These are phyloP conservation scores for Entoloma clypeatum DNA, from an alignment of 1,284 basidiomycete species.

Conservation along the genomic window DNA sequence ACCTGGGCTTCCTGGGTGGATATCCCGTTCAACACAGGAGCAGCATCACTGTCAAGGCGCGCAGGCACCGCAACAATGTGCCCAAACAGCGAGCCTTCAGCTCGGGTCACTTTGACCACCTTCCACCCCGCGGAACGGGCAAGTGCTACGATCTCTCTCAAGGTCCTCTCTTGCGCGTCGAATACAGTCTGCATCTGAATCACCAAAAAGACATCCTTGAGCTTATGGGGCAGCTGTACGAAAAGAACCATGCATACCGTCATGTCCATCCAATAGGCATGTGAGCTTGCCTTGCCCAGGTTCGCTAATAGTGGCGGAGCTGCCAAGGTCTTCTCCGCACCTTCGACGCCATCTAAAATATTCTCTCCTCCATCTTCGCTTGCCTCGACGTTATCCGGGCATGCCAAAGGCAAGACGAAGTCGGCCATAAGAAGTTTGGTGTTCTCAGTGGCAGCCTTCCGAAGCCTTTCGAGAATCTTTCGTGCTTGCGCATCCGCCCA, in stretches of 20 bases:
- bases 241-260: constrained; percentile 39
- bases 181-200: constrained; percentile 76
- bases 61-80: constrained; percentile 63
- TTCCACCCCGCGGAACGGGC: constrained; percentile 64
- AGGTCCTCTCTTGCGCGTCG: constrained; percentile 68
- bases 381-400: constrained; percentile 43
- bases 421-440: constrained; percentile 67
- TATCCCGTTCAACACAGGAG: constrained; percentile 5
- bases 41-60: constrained; percentile 24
- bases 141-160: constrained; percentile 58
- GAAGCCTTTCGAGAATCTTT: constrained; percentile 45
- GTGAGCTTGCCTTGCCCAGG: constrained; percentile 65
- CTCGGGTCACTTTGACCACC: constrained; percentile 53
- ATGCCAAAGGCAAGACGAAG: constrained; percentile 65
- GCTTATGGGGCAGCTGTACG: not conserved
- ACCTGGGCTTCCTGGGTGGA: constrained; percentile 11
- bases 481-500: constrained; percentile 66
- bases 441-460: constrained; percentile 45
- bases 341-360: constrained; percentile 36
- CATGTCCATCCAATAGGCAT: constrained; percentile 71
- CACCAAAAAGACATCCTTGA: not conserved
- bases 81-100: constrained; percentile 60
- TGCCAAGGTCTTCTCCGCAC: constrained; percentile 41
- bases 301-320: constrained; percentile 62
- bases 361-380: constrained; percentile 17